These are phyloP conservation scores for Emmonsiellopsis sp. DNA, from an alignment of 2,329 filamentous ascomycete genomes.

Conservation along the genomic window DNA sequence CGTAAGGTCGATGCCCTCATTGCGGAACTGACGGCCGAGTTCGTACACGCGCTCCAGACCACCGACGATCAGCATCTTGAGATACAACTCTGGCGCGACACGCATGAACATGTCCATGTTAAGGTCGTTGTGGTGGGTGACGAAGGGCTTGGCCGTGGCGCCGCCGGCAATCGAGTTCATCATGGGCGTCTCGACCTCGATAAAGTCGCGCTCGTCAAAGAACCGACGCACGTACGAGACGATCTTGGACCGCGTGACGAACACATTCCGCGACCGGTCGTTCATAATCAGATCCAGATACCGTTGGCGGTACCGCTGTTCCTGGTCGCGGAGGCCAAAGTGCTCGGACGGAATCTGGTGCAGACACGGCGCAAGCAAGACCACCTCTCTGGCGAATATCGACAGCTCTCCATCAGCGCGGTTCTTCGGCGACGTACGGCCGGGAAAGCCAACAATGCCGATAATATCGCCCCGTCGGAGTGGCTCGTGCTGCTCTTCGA, in stretches of 20 bases:
- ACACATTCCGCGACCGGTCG: constrained; percentile 70
- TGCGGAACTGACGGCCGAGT: constrained; percentile 89
- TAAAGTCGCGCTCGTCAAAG: constrained; percentile 79
- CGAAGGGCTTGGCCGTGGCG: constrained; percentile 89
- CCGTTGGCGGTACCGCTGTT: constrained; percentile 84
- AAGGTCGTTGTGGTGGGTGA: constrained; percentile 91
- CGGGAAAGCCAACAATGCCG: constrained; percentile 74
- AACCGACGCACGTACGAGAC: constrained; percentile 79
- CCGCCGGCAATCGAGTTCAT: constrained; percentile 94
- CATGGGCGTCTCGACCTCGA: constrained; percentile 95
- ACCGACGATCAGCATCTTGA: constrained; percentile 94
- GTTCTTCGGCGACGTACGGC: constrained; percentile 80
- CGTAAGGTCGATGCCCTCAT: constrained; percentile 82
- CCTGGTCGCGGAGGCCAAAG: constrained; percentile 91
- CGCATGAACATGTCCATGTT: constrained; percentile 93
- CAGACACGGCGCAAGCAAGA: constrained; percentile 80
- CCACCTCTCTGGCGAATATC: constrained; percentile 80
- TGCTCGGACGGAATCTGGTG: constrained; percentile 78
- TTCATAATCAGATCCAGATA: constrained; percentile 98
- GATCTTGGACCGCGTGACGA: constrained; percentile 79
- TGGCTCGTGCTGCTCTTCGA: constrained; percentile 81
- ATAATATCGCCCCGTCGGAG: constrained; percentile 89
- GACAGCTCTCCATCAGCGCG: constrained; percentile 83
- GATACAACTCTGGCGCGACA: constrained; percentile 87
- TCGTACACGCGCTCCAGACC: constrained; percentile 93